These are phyloP conservation scores for Paecilomyces sp. DNA, from an alignment of 2,329 filamentous ascomycete species.

Conservation along the genomic window DNA sequence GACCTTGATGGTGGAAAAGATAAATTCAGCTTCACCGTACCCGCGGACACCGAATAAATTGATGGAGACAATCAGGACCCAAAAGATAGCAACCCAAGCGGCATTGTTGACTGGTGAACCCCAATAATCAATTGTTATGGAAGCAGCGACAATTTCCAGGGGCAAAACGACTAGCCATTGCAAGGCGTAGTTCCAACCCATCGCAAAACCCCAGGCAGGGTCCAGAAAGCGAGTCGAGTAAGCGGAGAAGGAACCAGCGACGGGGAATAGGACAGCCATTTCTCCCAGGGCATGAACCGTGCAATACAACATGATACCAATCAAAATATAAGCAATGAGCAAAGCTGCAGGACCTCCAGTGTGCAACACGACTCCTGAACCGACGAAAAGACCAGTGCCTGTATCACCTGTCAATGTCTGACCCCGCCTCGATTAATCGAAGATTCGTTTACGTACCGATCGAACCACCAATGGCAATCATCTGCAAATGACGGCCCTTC, in stretches of 20 bases:
- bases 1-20: conserved; percentile 81
- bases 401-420: conserved; percentile 10
- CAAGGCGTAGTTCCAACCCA: conserved; percentile 91
- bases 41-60: conserved; percentile 84
- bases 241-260: conserved; percentile 84
- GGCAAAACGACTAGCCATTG: conserved; percentile 83
- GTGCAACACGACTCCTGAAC: conserved; percentile 64
- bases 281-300: conserved; percentile 89
- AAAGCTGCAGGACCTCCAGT: conserved; percentile 71
- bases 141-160: conserved; percentile 79
- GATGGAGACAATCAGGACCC: conserved; percentile 67
- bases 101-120: conserved; percentile 56
- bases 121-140: conserved; percentile 81
- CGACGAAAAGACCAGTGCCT: conserved; percentile 82
- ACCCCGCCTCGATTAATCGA: neutral
- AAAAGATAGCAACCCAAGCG: conserved; percentile 78
- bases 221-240: conserved; percentile 91
- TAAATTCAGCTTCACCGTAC: conserved; percentile 84
- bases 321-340: conserved; percentile 68
- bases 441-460: conserved; percentile 53
- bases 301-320: conserved; percentile 83
- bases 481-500: conserved; percentile 82
- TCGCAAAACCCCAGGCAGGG: conserved; percentile 89
- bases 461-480: conserved; percentile 94
- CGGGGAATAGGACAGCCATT: conserved; percentile 81